Evolutionary conservation across 2,329 filamentous ascomycete genomes (phyloP).

Genomic region (Botrytis tulipae): DNA sequence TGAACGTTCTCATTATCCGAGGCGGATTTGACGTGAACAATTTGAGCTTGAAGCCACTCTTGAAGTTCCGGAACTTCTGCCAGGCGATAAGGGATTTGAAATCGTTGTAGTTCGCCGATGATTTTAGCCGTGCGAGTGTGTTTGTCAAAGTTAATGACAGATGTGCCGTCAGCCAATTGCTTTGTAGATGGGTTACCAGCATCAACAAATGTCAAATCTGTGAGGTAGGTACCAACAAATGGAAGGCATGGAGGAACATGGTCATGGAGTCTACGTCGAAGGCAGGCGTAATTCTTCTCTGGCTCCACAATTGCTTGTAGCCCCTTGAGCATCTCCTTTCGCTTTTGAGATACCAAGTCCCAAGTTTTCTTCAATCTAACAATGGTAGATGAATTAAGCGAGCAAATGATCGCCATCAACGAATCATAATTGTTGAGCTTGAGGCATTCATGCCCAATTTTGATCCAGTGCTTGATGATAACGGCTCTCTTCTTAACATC

Average conservation of each 20-base stretch:
- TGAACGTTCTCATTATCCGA: slow-evolving; percentile 61
- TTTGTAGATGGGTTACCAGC: slow-evolving; percentile 88
- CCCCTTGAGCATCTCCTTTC: slow-evolving; percentile 73
- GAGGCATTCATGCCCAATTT: slow-evolving; percentile 81
- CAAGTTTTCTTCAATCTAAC: slow-evolving; percentile 85
- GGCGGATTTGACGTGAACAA: slow-evolving; percentile 60
- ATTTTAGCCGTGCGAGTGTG: slow-evolving; percentile 92
- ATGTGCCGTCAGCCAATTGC: slow-evolving; percentile 69
- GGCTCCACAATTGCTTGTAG: slow-evolving; percentile 86
- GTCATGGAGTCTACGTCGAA: slow-evolving; percentile 79
- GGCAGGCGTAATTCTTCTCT: slow-evolving; percentile 83
- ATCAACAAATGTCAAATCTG: slow-evolving; percentile 93
- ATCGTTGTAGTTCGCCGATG: slow-evolving; percentile 91
- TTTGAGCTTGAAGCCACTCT: slow-evolving; percentile 84
- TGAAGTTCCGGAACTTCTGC: slow-evolving; percentile 83
- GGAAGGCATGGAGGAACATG: slow-evolving; percentile 90
- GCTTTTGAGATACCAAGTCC: slow-evolving; percentile 82
- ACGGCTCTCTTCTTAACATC: slow-evolving; percentile 89
- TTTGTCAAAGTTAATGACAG: slow-evolving; percentile 97
- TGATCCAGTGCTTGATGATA: slow-evolving; percentile 97
- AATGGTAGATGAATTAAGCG: slow-evolving; percentile 88
- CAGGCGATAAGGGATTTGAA: slow-evolving; percentile 89
- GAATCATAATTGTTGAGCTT: slow-evolving; percentile 95
- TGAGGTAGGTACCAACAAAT: slow-evolving; percentile 94
- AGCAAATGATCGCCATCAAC: slow-evolving; percentile 95